Base-by-base conservation (phyloP, 345 rosid genomes). In the Sisymbrium altissimum region DNA sequence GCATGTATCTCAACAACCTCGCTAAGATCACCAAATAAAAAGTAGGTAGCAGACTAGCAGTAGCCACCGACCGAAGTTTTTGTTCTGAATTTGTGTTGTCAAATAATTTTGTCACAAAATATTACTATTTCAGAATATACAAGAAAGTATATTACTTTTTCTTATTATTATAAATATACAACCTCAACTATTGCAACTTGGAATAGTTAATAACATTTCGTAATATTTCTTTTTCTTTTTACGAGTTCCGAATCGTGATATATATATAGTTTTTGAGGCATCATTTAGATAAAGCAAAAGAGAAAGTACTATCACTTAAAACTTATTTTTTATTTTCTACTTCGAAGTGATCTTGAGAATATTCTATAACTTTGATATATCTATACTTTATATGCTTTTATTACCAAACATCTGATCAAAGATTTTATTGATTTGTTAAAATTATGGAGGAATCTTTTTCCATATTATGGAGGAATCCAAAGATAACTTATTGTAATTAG, bases 401-500 rank as follows among this genome's bases (percentile, higher is more conserved):
- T 33, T 64, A 55, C 77, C 71, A 64, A 64, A 23, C 64, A 33
- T 41, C 36, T 54, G 27, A 72, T 50, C 54, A 38, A 17, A 61
- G 21, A 40, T 13, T 12, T 38, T 41, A 36, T 29, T 62, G 33
- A 52, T 50, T 72, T 52, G 44, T 40, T 63, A 39, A 72, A 59
- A 41, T 15, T 13, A 52, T 18, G 23, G 44, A 21, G 53, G 63
- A 63, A 50, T 71, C n/a, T 12, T 58, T 36, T 71, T 62, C 41
- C 21, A 12, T 71, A 12, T 40, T 39, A 32, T 52, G 50, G 69
- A 62, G 55, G 70, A 55, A 73, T 73, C 71, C 65, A 64, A 73
- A 73, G 57, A 64, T 64, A 64, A 64, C 27, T 33, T 73, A 64
- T 54, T 73, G 54, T 43, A 44, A 21, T 73, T 54, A 32, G 77